phyloP scores from a whole-genome alignment of 75 land plant genomes.

The Cupressus sempervirens region DNA sequence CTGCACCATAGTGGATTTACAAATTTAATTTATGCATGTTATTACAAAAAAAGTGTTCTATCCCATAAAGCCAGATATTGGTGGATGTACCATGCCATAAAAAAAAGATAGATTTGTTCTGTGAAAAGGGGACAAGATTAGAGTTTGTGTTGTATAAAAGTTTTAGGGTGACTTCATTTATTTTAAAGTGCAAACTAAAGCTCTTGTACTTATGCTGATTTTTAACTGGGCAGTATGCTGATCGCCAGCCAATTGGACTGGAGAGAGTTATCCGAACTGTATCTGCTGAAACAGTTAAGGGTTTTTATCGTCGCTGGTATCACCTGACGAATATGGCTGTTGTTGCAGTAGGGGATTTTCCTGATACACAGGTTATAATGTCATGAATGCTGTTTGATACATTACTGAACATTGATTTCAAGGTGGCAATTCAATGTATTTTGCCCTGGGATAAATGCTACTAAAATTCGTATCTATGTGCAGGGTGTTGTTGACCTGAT shows the following conservation, averaged over 20 bases:
- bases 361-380: constrained; percentile 69
- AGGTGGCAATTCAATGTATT: constrained; percentile 10
- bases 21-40: too few species aligned
- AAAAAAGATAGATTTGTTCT: not conserved
- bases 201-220: not conserved
- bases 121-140: not conserved
- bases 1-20: too few species aligned
- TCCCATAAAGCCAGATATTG: too few species aligned
- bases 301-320: constrained; percentile 89
- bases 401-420: not conserved
- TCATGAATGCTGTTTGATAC: not conserved
- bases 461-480: constrained; percentile 14
- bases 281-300: constrained; percentile 57
- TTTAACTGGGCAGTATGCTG: constrained; percentile 74
- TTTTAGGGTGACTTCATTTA: not conserved
- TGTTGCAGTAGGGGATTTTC: constrained; percentile 91
- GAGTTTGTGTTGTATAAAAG: not conserved
- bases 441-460: constrained; percentile 1
- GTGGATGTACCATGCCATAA: not conserved
- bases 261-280: constrained; percentile 88
- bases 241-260: constrained; percentile 89
- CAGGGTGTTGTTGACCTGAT: constrained; percentile 92
- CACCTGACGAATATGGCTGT: constrained; percentile 88
- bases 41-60: not conserved
- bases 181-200: not conserved